Evolutionary conservation across 2,329 filamentous ascomycete species (phyloP).

Genomic region (Byssothecium circinans): DNA sequence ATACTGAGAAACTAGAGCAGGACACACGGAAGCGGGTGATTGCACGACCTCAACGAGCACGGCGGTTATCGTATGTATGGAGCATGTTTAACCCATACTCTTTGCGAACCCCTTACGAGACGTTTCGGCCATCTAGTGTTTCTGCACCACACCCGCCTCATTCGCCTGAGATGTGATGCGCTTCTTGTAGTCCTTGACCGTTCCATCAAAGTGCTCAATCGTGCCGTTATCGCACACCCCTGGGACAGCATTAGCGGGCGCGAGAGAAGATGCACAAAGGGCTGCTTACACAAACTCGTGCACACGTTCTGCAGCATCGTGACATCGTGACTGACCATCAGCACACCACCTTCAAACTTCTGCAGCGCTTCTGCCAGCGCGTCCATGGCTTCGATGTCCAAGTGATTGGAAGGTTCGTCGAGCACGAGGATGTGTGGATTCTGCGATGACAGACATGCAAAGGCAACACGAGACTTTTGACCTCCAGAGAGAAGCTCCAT

Average conservation of each 20-base stretch:
- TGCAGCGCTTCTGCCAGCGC: slow-evolving; percentile 81
- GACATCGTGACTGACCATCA: slow-evolving; percentile 99
- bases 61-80: slow-evolving; percentile 1
- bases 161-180: slow-evolving; percentile 88
- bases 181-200: slow-evolving; percentile 97
- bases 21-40: not conserved
- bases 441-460: slow-evolving; percentile 89
- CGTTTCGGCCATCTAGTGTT: slow-evolving; percentile 34
- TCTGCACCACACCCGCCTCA: slow-evolving; percentile 78
- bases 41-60: not conserved
- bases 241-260: not conserved
- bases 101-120: too few species aligned
- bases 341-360: slow-evolving; percentile 87
- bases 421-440: slow-evolving; percentile 97
- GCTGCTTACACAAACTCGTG: slow-evolving; percentile 70
- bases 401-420: slow-evolving; percentile 96
- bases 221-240: slow-evolving; percentile 89
- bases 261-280: not conserved
- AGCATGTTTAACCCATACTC: slow-evolving; percentile 1
- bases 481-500: slow-evolving; percentile 93
- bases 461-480: slow-evolving; percentile 97
- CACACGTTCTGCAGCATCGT: slow-evolving; percentile 98
- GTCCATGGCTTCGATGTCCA: slow-evolving; percentile 99
- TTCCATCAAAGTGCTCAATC: slow-evolving; percentile 93
- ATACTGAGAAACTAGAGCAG: not conserved